Conservation (phyloP, 805 yeast genomes). For the Teunomyces lycoperdinae region DNA sequence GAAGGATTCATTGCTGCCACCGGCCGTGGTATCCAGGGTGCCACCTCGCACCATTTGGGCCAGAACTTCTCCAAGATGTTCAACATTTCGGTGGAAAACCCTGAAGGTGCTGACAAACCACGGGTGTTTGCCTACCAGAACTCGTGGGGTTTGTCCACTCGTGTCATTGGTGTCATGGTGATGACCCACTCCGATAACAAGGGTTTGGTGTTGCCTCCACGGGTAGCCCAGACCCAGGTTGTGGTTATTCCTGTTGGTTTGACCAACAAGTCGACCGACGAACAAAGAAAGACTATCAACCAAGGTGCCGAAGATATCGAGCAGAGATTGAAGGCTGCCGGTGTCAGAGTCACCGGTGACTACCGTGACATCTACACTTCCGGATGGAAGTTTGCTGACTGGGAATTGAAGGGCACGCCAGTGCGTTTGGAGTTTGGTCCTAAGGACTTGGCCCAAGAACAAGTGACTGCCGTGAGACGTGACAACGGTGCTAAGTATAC, state of each 20-base stretch:
- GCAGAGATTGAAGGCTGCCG: slow-evolving; percentile 53
- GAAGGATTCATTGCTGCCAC: slow-evolving; percentile 98
- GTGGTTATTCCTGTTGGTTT: slow-evolving; percentile 95
- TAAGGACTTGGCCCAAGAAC: slow-evolving; percentile 77
- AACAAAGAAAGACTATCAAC: slow-evolving; percentile 65
- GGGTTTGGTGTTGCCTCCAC: slow-evolving; percentile 96
- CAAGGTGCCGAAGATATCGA: slow-evolving; percentile 72
- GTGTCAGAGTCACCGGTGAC: slow-evolving; percentile 78
- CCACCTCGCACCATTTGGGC: slow-evolving; percentile 96
- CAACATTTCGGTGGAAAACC: slow-evolving; percentile 91
- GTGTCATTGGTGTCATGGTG: slow-evolving; percentile 98
- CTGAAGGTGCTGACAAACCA: slow-evolving; percentile 84
- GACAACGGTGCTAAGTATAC: slow-evolving; percentile 75
- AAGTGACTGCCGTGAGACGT: slow-evolving; percentile 89
- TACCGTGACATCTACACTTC: slow-evolving; percentile 93
- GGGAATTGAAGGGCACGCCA: slow-evolving; percentile 96
- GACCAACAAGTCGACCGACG: slow-evolving; percentile 79
- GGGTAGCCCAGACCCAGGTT: slow-evolving; percentile 90
- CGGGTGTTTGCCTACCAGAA: slow-evolving; percentile 90
- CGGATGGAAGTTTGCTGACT: slow-evolving; percentile 98
- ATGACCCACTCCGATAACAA: slow-evolving; percentile 98
- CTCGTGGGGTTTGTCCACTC: slow-evolving; percentile 98
- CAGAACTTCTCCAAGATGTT: slow-evolving; percentile 99
- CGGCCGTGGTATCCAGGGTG: slow-evolving; percentile 99
- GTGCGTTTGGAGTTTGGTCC: slow-evolving; percentile 95